Base-by-base conservation (phyloP, 345 rosid genomes). In the Carallia brachiata region DNA sequence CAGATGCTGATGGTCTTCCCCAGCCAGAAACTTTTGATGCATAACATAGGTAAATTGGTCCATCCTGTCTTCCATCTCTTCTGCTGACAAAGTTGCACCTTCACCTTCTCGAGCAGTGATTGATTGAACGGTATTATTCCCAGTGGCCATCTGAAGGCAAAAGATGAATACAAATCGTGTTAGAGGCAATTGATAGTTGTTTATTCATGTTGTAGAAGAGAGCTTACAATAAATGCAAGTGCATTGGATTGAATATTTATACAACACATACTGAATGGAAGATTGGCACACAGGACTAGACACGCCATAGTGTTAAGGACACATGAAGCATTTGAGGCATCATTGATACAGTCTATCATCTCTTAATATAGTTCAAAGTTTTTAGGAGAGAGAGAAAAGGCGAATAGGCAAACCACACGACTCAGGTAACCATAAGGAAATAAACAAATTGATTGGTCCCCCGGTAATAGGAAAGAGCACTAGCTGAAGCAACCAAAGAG, bases 1-100 rank as follows among this genome's bases (percentile, higher is more conserved):
- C 44, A 90, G 76, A 78, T 90, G 90, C 77, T 81, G 81, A 74
- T 81, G 79, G 79, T 95, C 99, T 89, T 95, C 97, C 7, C 99
- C 97, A 0, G 89, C 76, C 17, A 95, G 85, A 75, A 95, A 91
- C 83, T 91, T 94, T 72, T 88, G 98, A 61, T 94, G 93, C 97
- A 90, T 92, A 36, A 90, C 73, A 71, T 79, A 75, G 27, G 88
- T 89, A 74, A 91, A 90, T 34, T 88, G 97, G 67, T 90, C 93
- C 92, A 95, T 84, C 90, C 84, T 75, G 32, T 95, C 97, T 80
- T 81, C 86, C 87, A 83, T 84, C 52, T 92, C 97, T 70, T 81
- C 94, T 2, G 70, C 67, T 2, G 97, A 82, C 44, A 83, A 30
- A 52, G 78, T 70, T 69, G 70, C 71, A 40, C 53, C 82, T 57